Conservation (phyloP, 768 basidiomycete genomes). For the Infundibulicybe gibba region DNA sequence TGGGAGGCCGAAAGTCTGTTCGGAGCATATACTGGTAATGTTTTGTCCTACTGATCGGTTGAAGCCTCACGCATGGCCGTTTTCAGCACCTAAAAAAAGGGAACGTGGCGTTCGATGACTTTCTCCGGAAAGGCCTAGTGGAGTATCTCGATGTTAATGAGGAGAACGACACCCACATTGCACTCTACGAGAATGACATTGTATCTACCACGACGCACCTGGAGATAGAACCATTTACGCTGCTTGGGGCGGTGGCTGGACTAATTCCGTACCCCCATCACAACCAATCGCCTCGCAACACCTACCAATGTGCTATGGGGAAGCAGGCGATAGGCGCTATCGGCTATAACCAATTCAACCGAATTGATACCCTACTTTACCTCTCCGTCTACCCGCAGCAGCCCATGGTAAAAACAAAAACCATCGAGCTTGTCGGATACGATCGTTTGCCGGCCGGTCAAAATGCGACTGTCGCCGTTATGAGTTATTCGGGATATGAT, state of each 20-base stretch:
- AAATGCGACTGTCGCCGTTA: conserved; percentile 97
- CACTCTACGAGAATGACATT: conserved; percentile 89
- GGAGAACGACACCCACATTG: conserved; percentile 96
- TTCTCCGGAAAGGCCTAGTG: conserved; percentile 86
- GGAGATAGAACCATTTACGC: conserved; percentile 97
- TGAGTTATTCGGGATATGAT: conserved; percentile 99
- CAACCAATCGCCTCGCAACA: conserved; percentile 98
- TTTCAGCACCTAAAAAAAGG: conserved; percentile 76
- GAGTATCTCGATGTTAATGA: conserved; percentile 99
- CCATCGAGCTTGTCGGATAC: conserved; percentile 95
- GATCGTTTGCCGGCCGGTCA: conserved; percentile 97
- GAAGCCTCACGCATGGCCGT: conserved; percentile 3
- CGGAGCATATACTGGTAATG: conserved; percentile 76
- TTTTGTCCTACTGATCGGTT: conserved; percentile 6
- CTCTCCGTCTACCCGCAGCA: conserved; percentile 97
- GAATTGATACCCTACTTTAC: conserved; percentile 98
- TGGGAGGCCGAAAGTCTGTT: conserved; percentile 68
- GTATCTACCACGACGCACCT: conserved; percentile 84
- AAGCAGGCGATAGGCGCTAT: conserved; percentile 99
- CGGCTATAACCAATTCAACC: conserved; percentile 94
- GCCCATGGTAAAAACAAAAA: conserved; percentile 99
- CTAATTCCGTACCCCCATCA: conserved; percentile 99
- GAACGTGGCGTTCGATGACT: conserved; percentile 85
- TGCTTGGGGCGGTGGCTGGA: conserved; percentile 96
- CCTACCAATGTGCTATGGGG: conserved; percentile 99